Evolutionary conservation across 108 stramenopile species (phyloP), one percentile per base, ranked within the genome.

Genomic region (Licmophora abbreviata): DNA sequence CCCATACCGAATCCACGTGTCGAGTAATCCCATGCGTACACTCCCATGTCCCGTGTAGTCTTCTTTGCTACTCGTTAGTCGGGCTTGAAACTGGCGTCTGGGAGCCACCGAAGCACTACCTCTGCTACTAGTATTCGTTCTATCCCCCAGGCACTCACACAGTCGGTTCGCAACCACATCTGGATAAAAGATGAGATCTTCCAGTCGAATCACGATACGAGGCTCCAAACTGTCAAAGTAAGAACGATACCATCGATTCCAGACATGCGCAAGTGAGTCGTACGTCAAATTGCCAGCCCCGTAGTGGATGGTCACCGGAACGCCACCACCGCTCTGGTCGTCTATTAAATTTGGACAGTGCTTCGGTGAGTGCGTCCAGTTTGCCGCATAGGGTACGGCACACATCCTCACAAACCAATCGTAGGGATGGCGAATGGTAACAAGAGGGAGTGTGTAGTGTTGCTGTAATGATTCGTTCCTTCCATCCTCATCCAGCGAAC

Each of bases 361-460:
- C n/a, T 56, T 7, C 11, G 56, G 41, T 20, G 22, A 28, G 48
- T 82, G 76, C 9, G 32, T 20, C 83, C 88, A 91, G 20, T 40
- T 38, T 1, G 85, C 85, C 6, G 76, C 66, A 61, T 91, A 91
- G 0, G 58, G 55, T 54, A 68, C 67, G 43, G 68, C 58, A 47
- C 88, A 91, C 81, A 86, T 91, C 17, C 71, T 68, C 33, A 30
- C 42, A 70, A 86, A 80, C 88, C 88, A 91, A 26, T 64, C 44
- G 41, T 72, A 86, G 0, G 85, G 85, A 64, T 84, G 56, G 2
- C 82, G 64, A 12, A 83, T 66, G 0, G 80, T 86, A 0, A 86
- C 82, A 17, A 84, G 49, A 0, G 88, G 88, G n/a, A n/a, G n/a
- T n/a, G n/a, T n/a, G n/a, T n/a, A n/a, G n/a, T n/a, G n/a, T n/a